These are phyloP conservation scores for Lactarius indigo DNA, from an alignment of 768 basidiomycete species.

Conservation along the genomic window DNA sequence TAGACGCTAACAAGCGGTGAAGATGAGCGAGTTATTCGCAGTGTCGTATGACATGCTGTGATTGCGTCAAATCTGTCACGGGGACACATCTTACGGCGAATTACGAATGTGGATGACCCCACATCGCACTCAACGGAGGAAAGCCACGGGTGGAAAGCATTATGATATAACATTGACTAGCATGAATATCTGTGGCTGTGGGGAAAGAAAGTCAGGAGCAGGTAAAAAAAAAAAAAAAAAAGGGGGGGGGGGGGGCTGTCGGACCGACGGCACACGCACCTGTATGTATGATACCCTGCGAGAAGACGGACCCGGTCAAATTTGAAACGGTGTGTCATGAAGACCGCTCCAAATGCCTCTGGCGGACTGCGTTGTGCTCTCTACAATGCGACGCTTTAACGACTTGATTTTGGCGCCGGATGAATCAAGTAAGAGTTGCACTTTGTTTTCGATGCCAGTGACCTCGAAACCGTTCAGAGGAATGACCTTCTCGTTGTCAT, in stretches of 20 bases:
- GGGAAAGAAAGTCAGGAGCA: neutral
- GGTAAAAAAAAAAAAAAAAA: too few species aligned
- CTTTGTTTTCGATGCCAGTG: slow-evolving; percentile 70
- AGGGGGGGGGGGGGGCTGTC: too few species aligned
- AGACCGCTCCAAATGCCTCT: slow-evolving; percentile 90
- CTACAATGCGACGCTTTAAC: slow-evolving; percentile 67
- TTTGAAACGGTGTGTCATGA: slow-evolving; percentile 65
- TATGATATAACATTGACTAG: neutral
- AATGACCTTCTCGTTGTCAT: slow-evolving; percentile 85
- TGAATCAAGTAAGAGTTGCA: slow-evolving; percentile 79
- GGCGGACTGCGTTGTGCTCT: slow-evolving; percentile 74
- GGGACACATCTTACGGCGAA: slow-evolving; percentile 7
- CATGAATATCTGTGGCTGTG: slow-evolving; percentile 8
- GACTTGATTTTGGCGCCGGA: slow-evolving; percentile 84
- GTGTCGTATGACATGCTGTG: slow-evolving; percentile 17
- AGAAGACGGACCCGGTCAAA: slow-evolving; percentile 31
- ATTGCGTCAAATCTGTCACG: slow-evolving; percentile 22
- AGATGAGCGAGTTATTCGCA: neutral
- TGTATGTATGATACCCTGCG: slow-evolving; percentile 7
- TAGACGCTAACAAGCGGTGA: slow-evolving; percentile 12
- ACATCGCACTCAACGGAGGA: neutral
- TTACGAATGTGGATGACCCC: slow-evolving; percentile 7
- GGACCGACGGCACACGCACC: slow-evolving; percentile 6
- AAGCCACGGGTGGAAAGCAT: neutral
- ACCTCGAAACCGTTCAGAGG: slow-evolving; percentile 73